Base-by-base conservation (phyloP, 2,329 filamentous ascomycete species). In the Fusarium pseudonygamai region DNA sequence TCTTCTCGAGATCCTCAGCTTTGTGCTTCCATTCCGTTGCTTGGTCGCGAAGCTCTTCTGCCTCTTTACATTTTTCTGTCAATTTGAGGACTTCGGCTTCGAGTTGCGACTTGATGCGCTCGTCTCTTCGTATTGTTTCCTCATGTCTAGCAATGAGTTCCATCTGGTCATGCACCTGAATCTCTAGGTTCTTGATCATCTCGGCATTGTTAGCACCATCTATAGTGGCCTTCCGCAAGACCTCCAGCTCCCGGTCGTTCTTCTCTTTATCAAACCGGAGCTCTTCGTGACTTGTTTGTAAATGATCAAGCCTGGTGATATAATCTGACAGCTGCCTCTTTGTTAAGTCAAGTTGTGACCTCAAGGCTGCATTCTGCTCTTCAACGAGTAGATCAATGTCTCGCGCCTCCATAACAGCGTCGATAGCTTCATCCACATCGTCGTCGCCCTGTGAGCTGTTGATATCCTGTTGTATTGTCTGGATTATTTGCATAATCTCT, bases 81-180 rank as follows among this genome's bases (percentile, higher is more conserved):
- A 89, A 80, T 45, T 81, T 81, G 57, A 83, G 80, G 40, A 89
- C 84, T 71, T 90, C 88, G 67, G 83, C 84, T 64, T 92, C 88
- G 16, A 92, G 82, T 74, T 93, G 88, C 26, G 87, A 87, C 60
- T 78, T 80, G 15, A 74, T 72, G 63, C 78, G 79, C 49, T 81
- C 78, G 62, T 82, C 78, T 30, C 75, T 79, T 16, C 82, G 80
- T 55, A 84, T 83, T n/a, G 69, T 74, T 79, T 95, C 93, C 74
- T 94, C 89, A 30, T 86, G 88, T 39, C 79, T 78, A 43, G 90
- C 90, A 77, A 95, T 95, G 56, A 94, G 85, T 65, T 92, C 87
- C 79, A 93, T 91, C 76, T 93, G 90, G 75, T 94, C 90, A 45
- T 88, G 87, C 30, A 92, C 83, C 73, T 88, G 87, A 47, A 84